Evolutionary conservation across 2,329 filamentous ascomycete species (phyloP), one percentile per base, ranked within the genome.

Genomic region (Cladosporium sp.): DNA sequence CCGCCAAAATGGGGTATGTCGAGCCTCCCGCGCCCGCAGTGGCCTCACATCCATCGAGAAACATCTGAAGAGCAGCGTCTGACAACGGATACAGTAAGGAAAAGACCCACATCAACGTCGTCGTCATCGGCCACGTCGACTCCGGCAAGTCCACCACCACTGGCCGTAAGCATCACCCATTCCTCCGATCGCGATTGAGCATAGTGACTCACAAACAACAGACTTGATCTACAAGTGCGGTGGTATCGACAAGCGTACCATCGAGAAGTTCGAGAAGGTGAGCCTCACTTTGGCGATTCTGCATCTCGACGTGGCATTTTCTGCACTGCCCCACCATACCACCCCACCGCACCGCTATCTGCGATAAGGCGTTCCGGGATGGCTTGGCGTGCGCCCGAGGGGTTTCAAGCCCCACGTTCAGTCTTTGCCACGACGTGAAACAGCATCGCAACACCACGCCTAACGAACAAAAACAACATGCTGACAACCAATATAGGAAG

Each of bases 251-350:
- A 90, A 92, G 85, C 92, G 93, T 90, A 97, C 92, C 78, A 98
- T 98, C 76, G 93, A 98, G 87, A 98, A 98, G 88, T 98, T 98
- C 86, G 93, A 98, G 91, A 98, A 98, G 89, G 90, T 95, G 78
- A 61, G 66, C 44, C 32, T 43, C 18, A 43, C 37, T 35, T 18
- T 11, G 8, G 32, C 5, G 5, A 11, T 40, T 41, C 50, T 41
- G 38, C 34, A 49, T 49, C 34, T 48, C 55, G 54, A 54, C 59
- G 42, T 49, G 46, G 40, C 48, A 43, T 19, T 43, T 31, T 28
- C 16, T 38, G 31, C 50, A 31, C 43, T 34, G 50, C 35, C 50
- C 43, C 50, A 38, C 50, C 50, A 34, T 10, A 35, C 18, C 40
- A 50, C 40, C 48, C 48, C 48, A 32, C 48, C 40, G 42, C 48